Evolutionary conservation across 495 filamentous ascomycete genomes (phyloP).

Genomic region (Penicillium goetzii): DNA sequence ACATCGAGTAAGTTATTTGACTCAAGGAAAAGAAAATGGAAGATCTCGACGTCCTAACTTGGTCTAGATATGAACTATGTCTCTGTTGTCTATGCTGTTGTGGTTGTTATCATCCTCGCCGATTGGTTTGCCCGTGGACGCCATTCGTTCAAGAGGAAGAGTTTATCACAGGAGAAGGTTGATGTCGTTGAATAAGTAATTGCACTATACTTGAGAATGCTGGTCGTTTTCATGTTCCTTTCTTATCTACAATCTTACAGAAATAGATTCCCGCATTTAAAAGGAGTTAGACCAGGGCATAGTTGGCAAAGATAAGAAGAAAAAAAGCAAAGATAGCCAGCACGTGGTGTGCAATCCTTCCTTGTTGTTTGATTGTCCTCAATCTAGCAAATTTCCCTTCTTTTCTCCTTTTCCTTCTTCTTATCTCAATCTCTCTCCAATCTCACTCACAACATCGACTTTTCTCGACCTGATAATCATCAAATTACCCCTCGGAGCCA

Average conservation of each 20-base stretch:
- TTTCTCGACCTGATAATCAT: neutral
- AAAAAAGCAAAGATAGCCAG: neutral
- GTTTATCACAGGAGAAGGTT: conserved; percentile 2
- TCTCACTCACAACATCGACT: neutral
- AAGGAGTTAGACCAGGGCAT: conserved; percentile 5
- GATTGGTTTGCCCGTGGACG: conserved; percentile 27
- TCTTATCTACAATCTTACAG: neutral
- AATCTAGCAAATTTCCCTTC: neutral
- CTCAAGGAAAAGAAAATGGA: no score
- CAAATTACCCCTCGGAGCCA: neutral
- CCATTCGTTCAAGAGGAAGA: conserved; percentile 13
- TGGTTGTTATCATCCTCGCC: neutral
- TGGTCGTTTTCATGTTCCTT: neutral
- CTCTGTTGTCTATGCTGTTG: neutral
- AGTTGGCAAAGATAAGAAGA: conserved; percentile 2
- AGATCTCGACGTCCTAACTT: no score
- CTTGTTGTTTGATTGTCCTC: neutral
- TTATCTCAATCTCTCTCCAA: neutral
- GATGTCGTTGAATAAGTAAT: conserved; percentile 9
- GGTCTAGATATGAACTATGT: neutral
- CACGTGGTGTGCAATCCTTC: neutral
- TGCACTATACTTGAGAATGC: neutral
- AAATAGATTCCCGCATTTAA: neutral
- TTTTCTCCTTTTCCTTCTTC: neutral
- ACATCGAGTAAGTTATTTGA: no score